These are phyloP conservation scores for Phlyctochytrium arcticum DNA, from an alignment of 192 early-diverging fungal genomes.

Conservation along the genomic window DNA sequence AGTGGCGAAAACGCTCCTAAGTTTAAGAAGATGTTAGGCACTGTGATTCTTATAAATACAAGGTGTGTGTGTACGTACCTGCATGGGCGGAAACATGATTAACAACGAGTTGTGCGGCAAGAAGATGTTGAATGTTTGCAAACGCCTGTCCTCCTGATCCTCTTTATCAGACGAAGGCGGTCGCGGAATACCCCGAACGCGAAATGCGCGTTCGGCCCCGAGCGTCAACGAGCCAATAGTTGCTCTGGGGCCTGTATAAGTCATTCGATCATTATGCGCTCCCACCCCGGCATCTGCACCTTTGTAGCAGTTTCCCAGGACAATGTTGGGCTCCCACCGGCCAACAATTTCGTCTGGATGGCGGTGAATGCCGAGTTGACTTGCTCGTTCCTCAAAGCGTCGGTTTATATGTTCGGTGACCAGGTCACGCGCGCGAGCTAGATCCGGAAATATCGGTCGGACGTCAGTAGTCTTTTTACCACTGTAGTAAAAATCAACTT, in stretches of 20 bases:
- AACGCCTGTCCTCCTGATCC: too few species aligned
- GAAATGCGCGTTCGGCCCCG: conserved; percentile 42
- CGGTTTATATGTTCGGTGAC: conserved; percentile 20
- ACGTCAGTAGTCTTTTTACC: conserved; percentile 11
- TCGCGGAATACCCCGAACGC: conserved; percentile 22
- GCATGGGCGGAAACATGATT: conserved; percentile 50
- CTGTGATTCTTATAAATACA: too few species aligned
- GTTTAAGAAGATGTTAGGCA: not conserved
- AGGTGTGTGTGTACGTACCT: conserved; percentile 2
- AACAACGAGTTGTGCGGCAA: conserved; percentile 46
- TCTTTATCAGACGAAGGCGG: conserved; percentile 1
- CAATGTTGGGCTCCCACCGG: conserved; percentile 39
- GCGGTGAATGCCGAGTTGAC: not conserved
- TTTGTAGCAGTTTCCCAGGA: conserved; percentile 39
- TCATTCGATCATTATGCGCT: conserved; percentile 40
- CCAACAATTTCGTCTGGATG: conserved; percentile 15
- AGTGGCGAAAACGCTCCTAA: conserved; percentile 12
- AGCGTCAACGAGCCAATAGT: conserved; percentile 45
- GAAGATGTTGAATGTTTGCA: conserved; percentile 37
- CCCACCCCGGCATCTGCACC: conserved; percentile 35
- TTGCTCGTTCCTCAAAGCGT: conserved; percentile 6
- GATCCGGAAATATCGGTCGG: conserved; percentile 15
- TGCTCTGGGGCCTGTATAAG: conserved; percentile 44
- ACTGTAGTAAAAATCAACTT: conserved; percentile 21
- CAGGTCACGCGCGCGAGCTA: conserved; percentile 1